phyloP scores from a whole-genome alignment of 305 asterid species.

The Solanum hybrid region DNA sequence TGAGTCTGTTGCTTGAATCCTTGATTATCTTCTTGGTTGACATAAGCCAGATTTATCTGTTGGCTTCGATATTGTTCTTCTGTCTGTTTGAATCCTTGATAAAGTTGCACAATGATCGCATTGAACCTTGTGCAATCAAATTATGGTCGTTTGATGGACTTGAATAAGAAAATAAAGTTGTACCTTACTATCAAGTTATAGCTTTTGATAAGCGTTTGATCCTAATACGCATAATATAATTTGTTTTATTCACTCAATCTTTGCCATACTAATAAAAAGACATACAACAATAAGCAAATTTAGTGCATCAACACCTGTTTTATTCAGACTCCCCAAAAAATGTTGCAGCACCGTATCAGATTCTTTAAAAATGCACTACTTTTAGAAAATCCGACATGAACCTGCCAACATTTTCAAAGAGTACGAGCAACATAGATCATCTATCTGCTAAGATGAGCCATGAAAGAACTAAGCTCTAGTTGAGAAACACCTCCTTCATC shows the following conservation, averaged over 20 bases:
- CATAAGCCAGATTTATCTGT: constrained; percentile 9
- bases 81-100: not conserved
- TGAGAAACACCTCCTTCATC: constrained; percentile 15
- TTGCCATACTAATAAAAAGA: not conserved
- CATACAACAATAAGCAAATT: not conserved
- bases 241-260: not conserved
- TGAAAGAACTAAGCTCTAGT: constrained; percentile 23
- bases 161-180: not conserved
- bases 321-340: not conserved
- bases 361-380: not conserved
- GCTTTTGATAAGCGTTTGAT: not conserved
- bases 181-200: not conserved
- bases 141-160: not conserved
- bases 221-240: not conserved
- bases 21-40: not conserved
- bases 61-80: constrained; percentile 10
- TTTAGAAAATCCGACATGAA: fast-evolving
- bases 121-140: not conserved
- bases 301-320: not conserved
- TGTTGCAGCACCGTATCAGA: no score
- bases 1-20: not conserved
- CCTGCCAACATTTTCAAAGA: not conserved
- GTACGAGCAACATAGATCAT: not conserved
- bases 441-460: constrained; percentile 6
- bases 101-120: not conserved